Evolutionary conservation across 2,329 filamentous ascomycete genomes (phyloP).

Genomic region (Blastomyces gilchristii): DNA sequence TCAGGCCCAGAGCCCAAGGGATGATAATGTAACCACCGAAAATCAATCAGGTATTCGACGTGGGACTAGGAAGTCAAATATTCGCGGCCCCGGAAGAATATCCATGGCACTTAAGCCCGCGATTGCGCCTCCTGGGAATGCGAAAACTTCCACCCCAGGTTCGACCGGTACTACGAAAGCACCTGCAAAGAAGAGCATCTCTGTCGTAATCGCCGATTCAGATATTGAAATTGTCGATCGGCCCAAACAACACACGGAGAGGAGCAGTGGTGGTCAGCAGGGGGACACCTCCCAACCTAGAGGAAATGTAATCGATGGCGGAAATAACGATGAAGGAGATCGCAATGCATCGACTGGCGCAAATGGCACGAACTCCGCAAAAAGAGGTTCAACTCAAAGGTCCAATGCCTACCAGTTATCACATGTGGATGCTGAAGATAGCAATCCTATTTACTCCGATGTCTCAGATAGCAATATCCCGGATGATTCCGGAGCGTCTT

Average conservation of each 20-base stretch:
- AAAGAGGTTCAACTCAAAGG: background rate
- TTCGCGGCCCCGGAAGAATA: background rate
- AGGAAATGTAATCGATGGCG: background rate
- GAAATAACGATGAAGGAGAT: background rate
- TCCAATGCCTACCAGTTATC: background rate
- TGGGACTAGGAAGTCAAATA: conserved; percentile 2
- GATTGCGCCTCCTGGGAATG: background rate
- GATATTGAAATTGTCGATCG: background rate
- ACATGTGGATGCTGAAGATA: background rate
- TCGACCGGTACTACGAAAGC: background rate
- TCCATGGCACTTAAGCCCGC: background rate
- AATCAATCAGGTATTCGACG: background rate
- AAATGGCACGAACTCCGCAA: background rate
- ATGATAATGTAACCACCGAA: too few relatives aligned
- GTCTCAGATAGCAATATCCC: background rate
- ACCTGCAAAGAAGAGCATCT: background rate
- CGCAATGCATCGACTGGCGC: background rate
- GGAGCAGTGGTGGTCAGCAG: background rate
- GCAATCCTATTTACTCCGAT: background rate
- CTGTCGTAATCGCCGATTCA: background rate
- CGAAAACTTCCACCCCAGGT: background rate
- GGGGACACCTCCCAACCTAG: background rate
- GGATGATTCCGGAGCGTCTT: background rate
- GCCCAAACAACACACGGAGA: background rate
- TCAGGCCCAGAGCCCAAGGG: background rate